Conservation (phyloP, 805 yeast genomes). For the Candida verbasci region DNA sequence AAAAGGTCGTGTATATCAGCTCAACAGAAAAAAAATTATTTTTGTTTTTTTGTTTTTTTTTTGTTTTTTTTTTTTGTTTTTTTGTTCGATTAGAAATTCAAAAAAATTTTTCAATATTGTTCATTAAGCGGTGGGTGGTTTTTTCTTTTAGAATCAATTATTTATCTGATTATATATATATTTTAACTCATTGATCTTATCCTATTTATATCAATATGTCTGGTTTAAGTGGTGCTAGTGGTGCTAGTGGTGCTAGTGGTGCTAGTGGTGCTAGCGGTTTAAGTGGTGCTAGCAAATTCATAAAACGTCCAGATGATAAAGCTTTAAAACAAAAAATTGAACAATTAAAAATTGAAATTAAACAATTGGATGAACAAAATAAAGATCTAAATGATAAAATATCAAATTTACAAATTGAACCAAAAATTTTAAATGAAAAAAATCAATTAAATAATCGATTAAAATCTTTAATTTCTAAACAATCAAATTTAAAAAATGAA, state of each 20-base stretch:
- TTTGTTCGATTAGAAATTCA: no score
- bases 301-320: constrained; percentile 72
- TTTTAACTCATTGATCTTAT: no score
- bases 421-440: constrained; percentile 26
- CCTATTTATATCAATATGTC: no score
- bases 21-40: constrained; percentile 4
- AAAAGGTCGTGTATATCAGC: neutral
- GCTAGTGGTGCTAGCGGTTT: no score
- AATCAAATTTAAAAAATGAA: constrained; percentile 45
- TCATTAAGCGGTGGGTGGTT: no score
- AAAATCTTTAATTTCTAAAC: constrained; percentile 41
- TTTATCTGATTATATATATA: no score
- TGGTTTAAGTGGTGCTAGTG: no score
- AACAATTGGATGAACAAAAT: constrained; percentile 54
- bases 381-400: constrained; percentile 51
- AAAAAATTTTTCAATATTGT: constrained; percentile 5
- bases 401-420: constrained; percentile 35
- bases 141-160: no score
- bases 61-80: no score
- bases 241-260: no score
- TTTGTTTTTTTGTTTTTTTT: no score
- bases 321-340: constrained; percentile 57
- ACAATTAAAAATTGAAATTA: constrained; percentile 55
- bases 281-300: no score
- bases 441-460: constrained; percentile 31